Base-by-base conservation (phyloP, 352 stramenopile species). In the Phytophthora crassamura region DNA sequence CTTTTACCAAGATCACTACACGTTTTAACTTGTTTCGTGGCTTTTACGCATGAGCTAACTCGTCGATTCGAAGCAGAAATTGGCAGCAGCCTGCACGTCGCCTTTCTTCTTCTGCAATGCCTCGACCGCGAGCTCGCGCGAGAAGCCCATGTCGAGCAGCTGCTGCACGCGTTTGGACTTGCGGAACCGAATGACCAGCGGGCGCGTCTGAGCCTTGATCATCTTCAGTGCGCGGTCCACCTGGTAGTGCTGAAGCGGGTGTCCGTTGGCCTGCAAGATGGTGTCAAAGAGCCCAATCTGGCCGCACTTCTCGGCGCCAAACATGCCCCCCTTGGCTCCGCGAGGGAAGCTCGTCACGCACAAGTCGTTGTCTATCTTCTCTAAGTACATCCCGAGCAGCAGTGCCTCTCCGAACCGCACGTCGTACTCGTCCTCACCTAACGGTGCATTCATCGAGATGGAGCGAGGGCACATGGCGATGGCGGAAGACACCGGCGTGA, bases 191-290 rank as follows among this genome's bases (percentile, higher is more conserved):
- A 94, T 80, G n/a, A 91, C 56, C 30, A 94, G 78, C 50, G 86
- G 86, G 30, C 86, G 80, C 6, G 67, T 83, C 67, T 94, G 86
- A 34, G 78, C 86, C 58, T 92, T 91, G 58, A 94, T 91, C 82
- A 94, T 91, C 67, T 94, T 93, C 34, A 94, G 67, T 3, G 84
- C 86, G 30, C 86, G 82, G 46, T 94, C 84, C 35, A 93, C 84
- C 28, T 88, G 76, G 60, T 94, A 94, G 49, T 94, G 86, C 57
- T 92, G 82, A 39, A 94, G 72, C 30, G 84, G 83, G 49, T 94
- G 86, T 34, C 86, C 86, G 30, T 94, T 94, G 28, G 86, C 86
- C 52, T 92, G 86, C 41, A 94, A 45, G 12, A 94, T 53, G 15
- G 79, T 67, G 64, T 94, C 86, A 40, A 90, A 91, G 8, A 92